Base-by-base conservation (phyloP, 768 basidiomycete species). In the Amanita pallidorosea region DNA sequence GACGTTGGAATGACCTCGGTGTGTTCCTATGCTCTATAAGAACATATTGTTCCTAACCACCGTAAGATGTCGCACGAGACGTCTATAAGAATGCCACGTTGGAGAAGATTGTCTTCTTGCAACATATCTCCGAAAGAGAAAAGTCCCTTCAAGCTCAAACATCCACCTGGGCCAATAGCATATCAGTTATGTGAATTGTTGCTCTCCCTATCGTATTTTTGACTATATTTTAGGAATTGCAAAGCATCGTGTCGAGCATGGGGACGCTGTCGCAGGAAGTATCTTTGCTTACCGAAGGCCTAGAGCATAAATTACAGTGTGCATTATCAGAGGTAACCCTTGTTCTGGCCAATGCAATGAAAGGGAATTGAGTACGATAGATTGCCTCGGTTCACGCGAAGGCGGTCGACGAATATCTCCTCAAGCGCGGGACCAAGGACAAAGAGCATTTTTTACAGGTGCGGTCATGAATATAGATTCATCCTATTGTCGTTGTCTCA, bases 1-100 rank as follows among this genome's bases (percentile, higher is more conserved):
- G 79, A 50, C 73, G 79, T 40, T 83, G 82, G 81, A 76, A 81
- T 56, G 86, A 88, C 56, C 81, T 87, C 36, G 86, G 87, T 83
- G 58, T 46, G 63, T 46, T 22, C 22, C 15, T 27, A 27, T 46
- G 15, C 23, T 34, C 9, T 45, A n/a, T 7, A 33, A 45, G 9
- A n/a, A 29, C 46, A 29, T 35, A 40, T 17, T 46, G 5, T 36
- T 27, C 36, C 7, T 31, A 23, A 51, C 38, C 51, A 53, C 56
- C 50, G 51, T 38, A 56, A 85, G 82, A 85, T 52, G 67, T 69
- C 15, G 85, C 86, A 6, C 76, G 73, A 55, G 76, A 81, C 44
- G 71, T 85, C 18, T 88, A 87, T 66, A 70, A 65, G 45, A 87
- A 88, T 53, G 71, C 73, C 12, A 85, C 82, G 0, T 47, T 74